Base-by-base conservation (phyloP, 495 filamentous ascomycete genomes). In the Penicillium macrosclerotiorum region DNA sequence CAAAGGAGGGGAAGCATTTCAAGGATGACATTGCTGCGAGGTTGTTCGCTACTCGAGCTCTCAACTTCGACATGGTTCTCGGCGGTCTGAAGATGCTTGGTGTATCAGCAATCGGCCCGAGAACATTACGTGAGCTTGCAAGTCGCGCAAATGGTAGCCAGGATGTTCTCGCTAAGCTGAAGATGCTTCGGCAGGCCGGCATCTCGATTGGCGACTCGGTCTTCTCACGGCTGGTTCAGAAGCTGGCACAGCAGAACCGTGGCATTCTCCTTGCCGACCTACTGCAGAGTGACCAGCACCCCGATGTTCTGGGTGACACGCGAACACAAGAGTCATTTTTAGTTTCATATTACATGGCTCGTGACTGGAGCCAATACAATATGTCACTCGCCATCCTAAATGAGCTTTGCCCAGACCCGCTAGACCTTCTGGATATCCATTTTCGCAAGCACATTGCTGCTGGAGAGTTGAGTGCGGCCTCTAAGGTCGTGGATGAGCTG, bases 111-210 rank as follows among this genome's bases (percentile, higher is more conserved):
- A 84, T 93, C 47, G 88, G 89, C 7, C 84, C 88, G 1, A 67
- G 84, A 8, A 82, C 87, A 3, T 45, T 93, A 35, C 82, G 86
- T 36, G 81, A 88, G 25, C 76, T 95, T 62, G 84, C 81, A 8
- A 48, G 79, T 3, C 71, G 86, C 53, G 76, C 84, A 16, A 61
- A 69, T 14, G 75, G 74, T 2, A 53, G 79, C 2, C 64, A 73
- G 16, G 72, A 75, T 8, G 62, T 92, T 32, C 45, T 73, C 12
- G 52, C 67, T 4, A 79, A 77, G 23, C 73, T 91, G 25, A 64
- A 69, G 13, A 67, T 75, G 31, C 69, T 93, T 8, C 64, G 74
- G 33, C 54, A 73, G 37, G 69, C 73, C 2, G 79, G 78, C 0
- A 84, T 92, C n/a, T 69, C 72, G 1, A 61, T 85, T 4, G 73